phyloP scores from a whole-genome alignment of 345 rosid species.

The Rhizophora apiculata region DNA sequence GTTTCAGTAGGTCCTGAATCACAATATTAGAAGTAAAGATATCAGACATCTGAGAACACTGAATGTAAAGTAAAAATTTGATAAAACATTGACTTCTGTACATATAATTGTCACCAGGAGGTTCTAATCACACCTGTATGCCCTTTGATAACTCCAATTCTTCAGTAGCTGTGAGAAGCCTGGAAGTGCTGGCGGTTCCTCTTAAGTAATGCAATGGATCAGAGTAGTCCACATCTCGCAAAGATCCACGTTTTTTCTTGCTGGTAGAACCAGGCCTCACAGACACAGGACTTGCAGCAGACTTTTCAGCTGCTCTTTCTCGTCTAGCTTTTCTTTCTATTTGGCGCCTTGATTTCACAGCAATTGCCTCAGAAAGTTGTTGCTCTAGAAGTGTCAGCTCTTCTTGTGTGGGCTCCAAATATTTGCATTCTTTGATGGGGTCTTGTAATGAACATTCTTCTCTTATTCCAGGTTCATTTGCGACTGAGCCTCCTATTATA shows the following conservation, averaged over 20 bases:
- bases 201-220: conserved; percentile 83
- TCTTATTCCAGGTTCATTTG: conserved; percentile 33
- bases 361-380: conserved; percentile 46
- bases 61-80: neutral
- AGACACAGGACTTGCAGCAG: conserved; percentile 48
- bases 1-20: conserved; percentile 72
- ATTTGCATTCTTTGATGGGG: conserved; percentile 37
- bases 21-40: conserved; percentile 3
- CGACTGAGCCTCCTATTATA: conserved; percentile 41
- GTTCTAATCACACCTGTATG: conserved; percentile 66
- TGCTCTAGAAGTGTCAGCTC: conserved; percentile 55
- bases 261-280: conserved; percentile 47
- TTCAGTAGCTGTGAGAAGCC: conserved; percentile 78
- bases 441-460: conserved; percentile 27
- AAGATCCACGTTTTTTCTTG: conserved; percentile 54
- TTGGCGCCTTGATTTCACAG: conserved; percentile 74
- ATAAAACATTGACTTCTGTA: neutral
- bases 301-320: conserved; percentile 62
- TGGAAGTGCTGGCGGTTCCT: conserved; percentile 57
- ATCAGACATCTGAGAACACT: conserved; percentile 15
- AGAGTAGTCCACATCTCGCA: conserved; percentile 61
- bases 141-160: conserved; percentile 73
- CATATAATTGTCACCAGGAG: neutral
- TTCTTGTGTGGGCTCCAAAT: conserved; percentile 46
- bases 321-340: conserved; percentile 74